Percentiles rank a stretch among this genome's conserved stretches.
These are phyloP conservation scores for Coniosporium apollinis DNA, from an alignment of 495 filamentous ascomycete species.

Conservation along the genomic window DNA sequence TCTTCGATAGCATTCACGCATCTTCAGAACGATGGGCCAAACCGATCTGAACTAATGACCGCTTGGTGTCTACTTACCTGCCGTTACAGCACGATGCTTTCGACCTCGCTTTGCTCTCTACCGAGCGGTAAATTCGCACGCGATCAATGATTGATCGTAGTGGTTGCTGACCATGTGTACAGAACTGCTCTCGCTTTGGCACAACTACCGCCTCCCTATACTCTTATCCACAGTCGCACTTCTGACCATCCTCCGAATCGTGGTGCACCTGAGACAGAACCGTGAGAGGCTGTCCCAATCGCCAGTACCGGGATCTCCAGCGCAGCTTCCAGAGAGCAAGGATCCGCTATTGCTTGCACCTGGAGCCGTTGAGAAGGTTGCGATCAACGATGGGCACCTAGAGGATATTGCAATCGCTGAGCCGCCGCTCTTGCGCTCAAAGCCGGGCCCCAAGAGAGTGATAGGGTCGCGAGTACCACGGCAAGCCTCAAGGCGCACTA, in stretches of 20 bases:
- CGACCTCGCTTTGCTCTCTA: no score
- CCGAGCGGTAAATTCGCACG: no score
- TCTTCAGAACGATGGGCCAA: no score
- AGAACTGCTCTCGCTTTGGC: conserved; percentile 22
- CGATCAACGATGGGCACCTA: neutral
- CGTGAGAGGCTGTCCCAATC: conserved; percentile 4
- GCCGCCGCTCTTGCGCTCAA: neutral
- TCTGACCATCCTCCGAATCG: conserved; percentile 11
- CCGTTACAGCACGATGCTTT: no score
- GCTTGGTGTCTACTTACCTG: no score
- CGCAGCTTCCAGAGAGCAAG: conserved; percentile 4
- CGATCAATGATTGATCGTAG: no score
- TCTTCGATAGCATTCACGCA: no score
- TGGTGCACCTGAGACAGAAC: conserved; percentile 7
- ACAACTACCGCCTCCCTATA: conserved; percentile 16
- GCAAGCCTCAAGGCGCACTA: conserved; percentile 5
- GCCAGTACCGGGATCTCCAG: conserved; percentile 8
- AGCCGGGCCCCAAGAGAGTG: conserved; percentile 20
- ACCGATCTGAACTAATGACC: no score
- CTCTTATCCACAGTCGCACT: conserved; percentile 16
- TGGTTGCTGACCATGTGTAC: no score
- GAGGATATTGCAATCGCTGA: neutral
- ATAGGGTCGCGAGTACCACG: conserved; percentile 12
- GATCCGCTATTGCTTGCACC: conserved; percentile 6
- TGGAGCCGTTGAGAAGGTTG: conserved; percentile 9